Evolutionary conservation across 805 yeast species (phyloP).

Genomic region (Brettanomyces custersianus): DNA sequence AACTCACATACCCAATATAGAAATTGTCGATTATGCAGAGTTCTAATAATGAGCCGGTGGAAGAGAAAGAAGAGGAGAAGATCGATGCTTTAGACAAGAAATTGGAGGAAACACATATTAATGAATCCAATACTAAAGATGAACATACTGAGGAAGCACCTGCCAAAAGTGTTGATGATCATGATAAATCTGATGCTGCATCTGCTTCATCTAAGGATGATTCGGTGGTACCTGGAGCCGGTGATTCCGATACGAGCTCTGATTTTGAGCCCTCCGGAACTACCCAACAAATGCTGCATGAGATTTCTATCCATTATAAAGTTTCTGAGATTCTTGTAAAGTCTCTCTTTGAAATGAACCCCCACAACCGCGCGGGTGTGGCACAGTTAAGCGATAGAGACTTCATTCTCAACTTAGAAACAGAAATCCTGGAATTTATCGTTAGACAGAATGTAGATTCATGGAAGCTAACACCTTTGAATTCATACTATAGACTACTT

Average conservation of each 20-base stretch:
- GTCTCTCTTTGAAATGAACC: slow-evolving; percentile 22
- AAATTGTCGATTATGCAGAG: no score
- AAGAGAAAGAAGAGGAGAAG: no score
- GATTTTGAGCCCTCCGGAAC: slow-evolving; percentile 13
- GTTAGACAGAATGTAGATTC: slow-evolving; percentile 30
- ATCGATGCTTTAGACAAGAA: no score
- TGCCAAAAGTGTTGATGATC: no score
- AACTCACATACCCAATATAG: no score
- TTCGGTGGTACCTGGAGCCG: neutral
- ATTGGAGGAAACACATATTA: no score
- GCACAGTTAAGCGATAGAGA: slow-evolving; percentile 29
- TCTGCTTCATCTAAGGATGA: neutral
- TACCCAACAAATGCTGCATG: slow-evolving; percentile 11
- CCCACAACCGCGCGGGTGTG: slow-evolving; percentile 5
- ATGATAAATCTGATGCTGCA: no score
- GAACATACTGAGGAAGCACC: no score
- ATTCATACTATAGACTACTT: slow-evolving; percentile 59
- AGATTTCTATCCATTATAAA: slow-evolving; percentile 15
- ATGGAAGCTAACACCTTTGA: slow-evolving; percentile 43
- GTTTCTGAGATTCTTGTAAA: slow-evolving; percentile 23
- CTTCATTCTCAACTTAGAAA: slow-evolving; percentile 42
- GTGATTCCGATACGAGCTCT: neutral
- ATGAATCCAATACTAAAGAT: no score
- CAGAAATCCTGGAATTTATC: slow-evolving; percentile 37
- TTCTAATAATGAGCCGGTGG: no score